Conservation (phyloP, 2,329 filamentous ascomycete genomes). For the Zymoseptoria brevis region DNA sequence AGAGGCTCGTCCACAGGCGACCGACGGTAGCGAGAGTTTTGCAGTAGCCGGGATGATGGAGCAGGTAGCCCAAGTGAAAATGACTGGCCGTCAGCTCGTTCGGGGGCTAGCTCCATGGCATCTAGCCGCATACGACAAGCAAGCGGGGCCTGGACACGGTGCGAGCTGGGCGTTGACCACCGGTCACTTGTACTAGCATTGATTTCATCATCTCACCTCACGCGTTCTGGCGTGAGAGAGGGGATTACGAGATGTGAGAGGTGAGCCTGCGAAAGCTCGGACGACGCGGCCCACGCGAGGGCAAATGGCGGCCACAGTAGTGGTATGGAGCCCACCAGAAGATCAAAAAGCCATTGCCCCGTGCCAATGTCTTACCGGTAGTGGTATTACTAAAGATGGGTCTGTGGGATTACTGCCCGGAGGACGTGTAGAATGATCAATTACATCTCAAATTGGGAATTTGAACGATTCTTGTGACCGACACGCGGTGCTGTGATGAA, state of each 20-base stretch:
- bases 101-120: conserved; percentile 12
- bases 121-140: conserved; percentile 11
- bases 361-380: background rate
- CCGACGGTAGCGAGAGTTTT: background rate
- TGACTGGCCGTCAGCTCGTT: conserved; percentile 11
- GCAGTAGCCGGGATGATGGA: conserved; percentile 9
- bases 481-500: background rate
- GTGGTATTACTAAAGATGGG: background rate
- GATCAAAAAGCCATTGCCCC: background rate
- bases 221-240: background rate
- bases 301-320: background rate
- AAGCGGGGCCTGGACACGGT: conserved; percentile 6
- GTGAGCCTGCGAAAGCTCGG: background rate
- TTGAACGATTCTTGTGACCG: background rate
- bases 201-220: background rate
- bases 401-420: background rate
- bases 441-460: background rate
- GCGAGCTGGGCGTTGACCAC: conserved; percentile 7
- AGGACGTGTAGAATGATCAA: background rate
- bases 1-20: background rate
- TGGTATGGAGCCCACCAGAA: background rate
- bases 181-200: background rate
- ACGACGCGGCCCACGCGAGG: background rate
- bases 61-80: conserved; percentile 8
- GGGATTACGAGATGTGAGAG: background rate